These are phyloP conservation scores for Salvia rosmarinus DNA, from an alignment of 257 asterid species.

Conservation along the genomic window DNA sequence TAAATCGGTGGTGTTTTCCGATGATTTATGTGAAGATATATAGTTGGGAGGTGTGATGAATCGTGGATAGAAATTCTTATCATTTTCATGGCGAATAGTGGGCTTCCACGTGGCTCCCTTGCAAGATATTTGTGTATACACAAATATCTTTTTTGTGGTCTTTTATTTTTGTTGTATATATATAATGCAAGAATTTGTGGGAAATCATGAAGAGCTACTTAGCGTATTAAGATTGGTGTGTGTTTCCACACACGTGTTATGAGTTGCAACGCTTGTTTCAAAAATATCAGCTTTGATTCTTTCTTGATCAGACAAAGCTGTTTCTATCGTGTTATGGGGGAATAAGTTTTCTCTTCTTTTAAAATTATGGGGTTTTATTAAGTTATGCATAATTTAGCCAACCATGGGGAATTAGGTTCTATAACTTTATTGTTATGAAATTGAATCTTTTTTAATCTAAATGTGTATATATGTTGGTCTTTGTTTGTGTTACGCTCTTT, in stretches of 20 bases:
- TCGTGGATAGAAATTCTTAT: slow-evolving; percentile 58
- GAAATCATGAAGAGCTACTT: not conserved
- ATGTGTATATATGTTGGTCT: too few relatives aligned
- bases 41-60: slow-evolving; percentile 29
- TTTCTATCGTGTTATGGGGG: not conserved
- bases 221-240: not conserved
- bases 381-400: too few relatives aligned
- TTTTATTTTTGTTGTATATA: not conserved
- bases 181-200: not conserved
- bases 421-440: too few relatives aligned
- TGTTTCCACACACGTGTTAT: slow-evolving; percentile 24
- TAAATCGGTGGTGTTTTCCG: not conserved
- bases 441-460: too few relatives aligned
- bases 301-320: not conserved
- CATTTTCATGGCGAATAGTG: slow-evolving; percentile 42
- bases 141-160: slow-evolving; percentile 17
- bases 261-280: slow-evolving; percentile 25
- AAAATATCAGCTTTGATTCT: slow-evolving; percentile 1
- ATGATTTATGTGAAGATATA: slow-evolving; percentile 28
- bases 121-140: slow-evolving; percentile 28
- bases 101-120: slow-evolving; percentile 41
- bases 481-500: too few relatives aligned
- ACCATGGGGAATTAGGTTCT: too few relatives aligned
- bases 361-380: too few relatives aligned
- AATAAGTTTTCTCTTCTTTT: too few relatives aligned